phyloP scores from a whole-genome alignment of 192 early-diverging fungal species.

The Entophlyctis helioformis region DNA sequence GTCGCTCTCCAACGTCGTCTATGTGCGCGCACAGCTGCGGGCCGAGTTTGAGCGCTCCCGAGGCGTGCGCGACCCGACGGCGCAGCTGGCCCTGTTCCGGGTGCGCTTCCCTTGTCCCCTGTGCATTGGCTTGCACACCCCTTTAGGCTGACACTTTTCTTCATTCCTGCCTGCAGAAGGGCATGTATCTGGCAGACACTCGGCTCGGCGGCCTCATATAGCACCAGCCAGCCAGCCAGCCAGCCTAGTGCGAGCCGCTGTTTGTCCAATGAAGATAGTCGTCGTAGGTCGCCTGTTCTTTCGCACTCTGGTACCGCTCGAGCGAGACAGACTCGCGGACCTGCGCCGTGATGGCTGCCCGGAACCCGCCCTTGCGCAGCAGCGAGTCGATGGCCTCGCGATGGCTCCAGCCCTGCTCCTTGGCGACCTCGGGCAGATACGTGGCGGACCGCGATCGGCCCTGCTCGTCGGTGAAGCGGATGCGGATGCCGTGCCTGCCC shows the following conservation, averaged over 20 bases:
- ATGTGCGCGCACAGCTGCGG: too few species aligned
- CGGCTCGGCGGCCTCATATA: background rate
- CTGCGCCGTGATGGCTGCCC: conserved; percentile 43
- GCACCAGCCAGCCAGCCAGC: background rate
- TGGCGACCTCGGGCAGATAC: conserved; percentile 81
- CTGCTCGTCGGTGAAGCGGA: conserved; percentile 55
- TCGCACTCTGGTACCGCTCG: conserved; percentile 74
- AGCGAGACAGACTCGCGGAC: conserved; percentile 50
- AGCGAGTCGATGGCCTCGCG: conserved; percentile 72
- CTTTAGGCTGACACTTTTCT: too few species aligned
- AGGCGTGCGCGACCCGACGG: too few species aligned
- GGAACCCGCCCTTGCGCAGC: conserved; percentile 75
- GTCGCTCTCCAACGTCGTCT: too few species aligned
- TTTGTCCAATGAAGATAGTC: conserved; percentile 56
- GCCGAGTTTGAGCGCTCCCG: too few species aligned
- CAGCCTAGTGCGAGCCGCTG: too few species aligned
- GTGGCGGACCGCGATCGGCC: conserved; percentile 54
- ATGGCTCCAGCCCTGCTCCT: conserved; percentile 85
- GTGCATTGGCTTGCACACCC: too few species aligned
- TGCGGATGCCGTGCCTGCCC: conserved; percentile 89
- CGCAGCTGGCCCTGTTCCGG: too few species aligned
- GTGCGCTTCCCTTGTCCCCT: too few species aligned
- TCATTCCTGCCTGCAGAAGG: too few species aligned
- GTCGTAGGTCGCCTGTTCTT: conserved; percentile 52
- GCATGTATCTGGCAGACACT: too few species aligned